Evolutionary conservation across 306 rosid genomes (phyloP).

Genomic region (Herpetospermum pedunculosum): DNA sequence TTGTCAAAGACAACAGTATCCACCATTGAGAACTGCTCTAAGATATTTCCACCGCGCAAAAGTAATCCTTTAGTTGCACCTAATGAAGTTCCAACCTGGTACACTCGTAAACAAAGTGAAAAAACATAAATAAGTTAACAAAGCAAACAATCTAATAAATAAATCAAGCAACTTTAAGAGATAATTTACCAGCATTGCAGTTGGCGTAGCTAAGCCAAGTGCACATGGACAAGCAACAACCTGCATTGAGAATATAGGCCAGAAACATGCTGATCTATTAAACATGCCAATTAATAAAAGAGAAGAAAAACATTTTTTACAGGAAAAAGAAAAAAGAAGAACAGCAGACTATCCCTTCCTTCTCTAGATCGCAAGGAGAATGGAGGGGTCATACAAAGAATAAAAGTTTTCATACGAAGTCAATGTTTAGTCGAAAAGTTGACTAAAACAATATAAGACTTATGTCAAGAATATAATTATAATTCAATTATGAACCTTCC

Average conservation of each 20-base stretch:
- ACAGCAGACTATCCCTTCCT: background rate
- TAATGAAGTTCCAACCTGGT: slow-evolving; percentile 91
- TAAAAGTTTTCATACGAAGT: background rate
- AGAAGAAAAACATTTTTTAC: background rate
- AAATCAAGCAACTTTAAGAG: slow-evolving; percentile 5
- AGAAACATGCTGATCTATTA: background rate
- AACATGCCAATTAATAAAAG: slow-evolving; percentile 11
- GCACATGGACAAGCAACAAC: slow-evolving; percentile 99
- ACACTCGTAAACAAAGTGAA: slow-evolving; percentile 1
- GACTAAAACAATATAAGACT: background rate
- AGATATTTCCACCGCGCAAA: slow-evolving; percentile 84
- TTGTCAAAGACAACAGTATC: slow-evolving; percentile 80
- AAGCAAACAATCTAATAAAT: background rate
- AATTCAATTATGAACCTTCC: background rate
- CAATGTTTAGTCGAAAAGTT: background rate
- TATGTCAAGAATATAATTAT: background rate
- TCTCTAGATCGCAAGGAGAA: background rate
- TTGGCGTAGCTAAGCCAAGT: slow-evolving; percentile 96
- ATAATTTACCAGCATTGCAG: slow-evolving; percentile 84
- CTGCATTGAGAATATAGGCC: slow-evolving; percentile 28
- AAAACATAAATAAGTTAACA: background rate
- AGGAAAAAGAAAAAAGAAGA: background rate
- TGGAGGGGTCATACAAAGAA: background rate
- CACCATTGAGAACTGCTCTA: slow-evolving; percentile 87
- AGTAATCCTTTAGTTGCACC: slow-evolving; percentile 90